Percentiles rank a stretch among this genome's conserved stretches.
Conservation (phyloP, 2,329 filamentous ascomycete species). For the Zymoseptoria crescenta region DNA sequence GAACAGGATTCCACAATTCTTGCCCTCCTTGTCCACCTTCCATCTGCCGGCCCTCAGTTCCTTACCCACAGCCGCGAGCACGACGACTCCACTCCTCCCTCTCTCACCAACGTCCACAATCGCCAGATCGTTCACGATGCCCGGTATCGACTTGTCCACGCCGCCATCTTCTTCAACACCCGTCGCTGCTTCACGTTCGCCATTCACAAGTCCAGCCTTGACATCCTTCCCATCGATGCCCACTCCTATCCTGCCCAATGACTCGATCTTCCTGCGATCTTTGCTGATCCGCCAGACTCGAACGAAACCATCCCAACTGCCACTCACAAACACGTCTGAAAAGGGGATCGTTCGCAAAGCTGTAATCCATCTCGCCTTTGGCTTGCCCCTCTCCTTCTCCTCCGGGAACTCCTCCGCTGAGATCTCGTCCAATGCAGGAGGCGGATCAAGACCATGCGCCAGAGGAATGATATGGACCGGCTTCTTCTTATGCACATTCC, state of each 20-base stretch:
- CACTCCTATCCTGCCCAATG: constrained; percentile 53
- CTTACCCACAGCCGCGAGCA: constrained; percentile 79
- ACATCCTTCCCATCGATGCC: neutral
- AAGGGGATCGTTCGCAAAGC: constrained; percentile 80
- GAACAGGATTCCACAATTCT: constrained; percentile 82
- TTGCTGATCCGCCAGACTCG: constrained; percentile 77
- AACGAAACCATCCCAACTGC: constrained; percentile 88
- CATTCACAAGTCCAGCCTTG: neutral
- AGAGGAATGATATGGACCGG: constrained; percentile 70
- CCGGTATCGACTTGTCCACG: constrained; percentile 44
- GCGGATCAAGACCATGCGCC: constrained; percentile 77
- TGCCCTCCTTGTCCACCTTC: constrained; percentile 55
- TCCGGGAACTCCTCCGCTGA: constrained; percentile 65
- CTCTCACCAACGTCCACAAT: constrained; percentile 77
- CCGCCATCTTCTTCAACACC: neutral
- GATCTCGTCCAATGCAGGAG: constrained; percentile 57
- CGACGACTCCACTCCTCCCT: constrained; percentile 64
- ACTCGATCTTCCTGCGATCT: constrained; percentile 72
- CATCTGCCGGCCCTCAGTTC: constrained; percentile 81
- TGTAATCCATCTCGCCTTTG: constrained; percentile 74
- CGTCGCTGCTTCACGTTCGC: neutral
- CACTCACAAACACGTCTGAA: constrained; percentile 80
- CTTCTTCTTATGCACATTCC: constrained; percentile 92
- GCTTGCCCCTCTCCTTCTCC: constrained; percentile 41
- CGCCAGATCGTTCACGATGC: constrained; percentile 81